Base-by-base conservation (phyloP, 2,329 filamentous ascomycete genomes). In the Monosporascus sp. region DNA sequence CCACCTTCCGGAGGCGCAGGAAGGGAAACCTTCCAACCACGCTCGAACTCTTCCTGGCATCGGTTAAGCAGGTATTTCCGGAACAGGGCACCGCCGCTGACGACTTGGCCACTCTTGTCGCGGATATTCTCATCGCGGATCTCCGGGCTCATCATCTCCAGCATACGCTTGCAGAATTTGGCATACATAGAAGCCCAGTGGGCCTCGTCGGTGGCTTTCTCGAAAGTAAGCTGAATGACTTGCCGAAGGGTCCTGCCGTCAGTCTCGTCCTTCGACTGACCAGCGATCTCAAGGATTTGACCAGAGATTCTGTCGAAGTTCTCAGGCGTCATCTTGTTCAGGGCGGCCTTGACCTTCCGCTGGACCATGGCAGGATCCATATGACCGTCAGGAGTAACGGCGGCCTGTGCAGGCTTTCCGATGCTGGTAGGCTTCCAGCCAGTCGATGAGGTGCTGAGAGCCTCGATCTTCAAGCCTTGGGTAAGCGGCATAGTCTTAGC, bases 241-340 rank as follows among this genome's bases (percentile, higher is more conserved):
- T 99, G 94, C 64, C 94, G 89, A 49, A 99, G 81, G 7, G 94
- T 97, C 54, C 93, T 89, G 45, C 94, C 94, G 65, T 99, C 94
- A 22, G 83, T 83, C 75, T 99, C 94, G 63, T 96, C 88, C 81
- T 96, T 96, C 51, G 93, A 97, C 70, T 99, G 94, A 22, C 84
- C 88, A 27, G 93, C 91, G 69, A 99, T 99, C 51, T 85, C 80
- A 31, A 99, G 81, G 57, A 99, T 96, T 71, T 97, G 91, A 57
- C 92, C 89, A 6, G 94, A 84, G 62, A 99, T 96, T 45, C 48
- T 65, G 47, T 68, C 66, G 44, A 99, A 99, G 69, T 97, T 99
- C 75, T 99, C 94, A 0, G 94, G 94, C 0, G 94, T 97, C 94
- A 99, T 97, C 87, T 99, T 99, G 85, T 99, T 99, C 65, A 99